phyloP scores from a whole-genome alignment of 768 basidiomycete species.

The Myochromella boudieri region DNA sequence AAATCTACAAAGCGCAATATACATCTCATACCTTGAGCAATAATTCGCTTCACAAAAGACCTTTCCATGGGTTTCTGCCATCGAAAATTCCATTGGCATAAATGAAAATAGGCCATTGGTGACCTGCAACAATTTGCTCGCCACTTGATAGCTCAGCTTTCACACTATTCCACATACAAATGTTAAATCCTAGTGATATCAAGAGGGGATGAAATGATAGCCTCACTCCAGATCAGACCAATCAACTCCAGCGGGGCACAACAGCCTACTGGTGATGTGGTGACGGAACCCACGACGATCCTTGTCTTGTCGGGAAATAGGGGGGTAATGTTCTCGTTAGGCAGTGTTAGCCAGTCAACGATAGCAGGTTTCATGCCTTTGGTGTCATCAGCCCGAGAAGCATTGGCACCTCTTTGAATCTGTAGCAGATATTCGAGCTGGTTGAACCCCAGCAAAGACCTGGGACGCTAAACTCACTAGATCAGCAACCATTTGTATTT shows the following conservation, averaged over 20 bases:
- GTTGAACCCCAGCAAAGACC: no score
- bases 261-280: slow-evolving; percentile 10
- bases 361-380: slow-evolving; percentile 18
- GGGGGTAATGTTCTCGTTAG: slow-evolving; percentile 8
- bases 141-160: slow-evolving; percentile 8
- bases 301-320: slow-evolving; percentile 10
- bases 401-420: slow-evolving; percentile 22
- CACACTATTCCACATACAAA: slow-evolving; percentile 3
- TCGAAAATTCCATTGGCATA: slow-evolving; percentile 21
- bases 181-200: no score
- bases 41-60: slow-evolving; percentile 20
- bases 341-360: slow-evolving; percentile 23
- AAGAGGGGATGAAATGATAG: not conserved
- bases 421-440: no score
- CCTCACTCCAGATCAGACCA: slow-evolving; percentile 15
- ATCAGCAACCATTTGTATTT: no score
- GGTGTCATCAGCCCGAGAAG: slow-evolving; percentile 19
- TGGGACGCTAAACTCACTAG: no score
- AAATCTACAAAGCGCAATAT: not conserved
- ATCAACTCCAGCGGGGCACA: slow-evolving; percentile 16
- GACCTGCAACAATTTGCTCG: slow-evolving; percentile 16
- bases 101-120: slow-evolving; percentile 25
- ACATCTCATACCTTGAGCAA: slow-evolving; percentile 19
- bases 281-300: slow-evolving; percentile 13
- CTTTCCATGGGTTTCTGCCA: slow-evolving; percentile 23